Conservation (phyloP, 768 basidiomycete genomes). For the Lanmaoa rubissima region DNA sequence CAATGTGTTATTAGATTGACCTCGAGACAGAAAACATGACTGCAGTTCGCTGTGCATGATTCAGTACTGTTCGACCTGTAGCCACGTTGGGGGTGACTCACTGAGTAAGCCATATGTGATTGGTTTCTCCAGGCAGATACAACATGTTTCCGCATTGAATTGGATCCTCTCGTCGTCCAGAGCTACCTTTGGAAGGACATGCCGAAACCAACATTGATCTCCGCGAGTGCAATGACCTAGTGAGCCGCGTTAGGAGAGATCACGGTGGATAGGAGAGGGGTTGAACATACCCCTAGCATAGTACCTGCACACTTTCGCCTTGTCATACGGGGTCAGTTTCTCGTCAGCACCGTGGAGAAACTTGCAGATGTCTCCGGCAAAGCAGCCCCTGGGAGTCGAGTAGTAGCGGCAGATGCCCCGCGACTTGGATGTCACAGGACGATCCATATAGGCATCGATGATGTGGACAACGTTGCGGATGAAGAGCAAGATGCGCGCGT, state of each 20-base stretch:
- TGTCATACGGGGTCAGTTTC: constrained; percentile 65
- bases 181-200: constrained; percentile 35
- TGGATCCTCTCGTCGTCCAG: constrained; percentile 23
- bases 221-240: constrained; percentile 72
- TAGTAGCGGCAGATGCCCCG: constrained; percentile 74
- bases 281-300: constrained; percentile 51
- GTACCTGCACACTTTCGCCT: constrained; percentile 65
- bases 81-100: constrained; percentile 29
- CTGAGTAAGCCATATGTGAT: constrained; percentile 65
- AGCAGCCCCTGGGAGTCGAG: constrained; percentile 62
- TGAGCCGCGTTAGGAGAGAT: background rate
- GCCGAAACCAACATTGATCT: constrained; percentile 73
- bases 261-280: background rate
- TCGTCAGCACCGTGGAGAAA: constrained; percentile 63
- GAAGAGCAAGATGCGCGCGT: background rate
- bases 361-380: constrained; percentile 66
- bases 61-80: constrained; percentile 5
- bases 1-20: constrained; percentile 37
- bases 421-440: constrained; percentile 67
- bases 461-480: constrained; percentile 3
- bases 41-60: constrained; percentile 55
- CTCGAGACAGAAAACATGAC: constrained; percentile 73
- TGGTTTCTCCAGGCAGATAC: constrained; percentile 76
- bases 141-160: constrained; percentile 53
- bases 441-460: constrained; percentile 37